phyloP scores from a whole-genome alignment of 306 rosid genomes.

The Prunus armeniaca region DNA sequence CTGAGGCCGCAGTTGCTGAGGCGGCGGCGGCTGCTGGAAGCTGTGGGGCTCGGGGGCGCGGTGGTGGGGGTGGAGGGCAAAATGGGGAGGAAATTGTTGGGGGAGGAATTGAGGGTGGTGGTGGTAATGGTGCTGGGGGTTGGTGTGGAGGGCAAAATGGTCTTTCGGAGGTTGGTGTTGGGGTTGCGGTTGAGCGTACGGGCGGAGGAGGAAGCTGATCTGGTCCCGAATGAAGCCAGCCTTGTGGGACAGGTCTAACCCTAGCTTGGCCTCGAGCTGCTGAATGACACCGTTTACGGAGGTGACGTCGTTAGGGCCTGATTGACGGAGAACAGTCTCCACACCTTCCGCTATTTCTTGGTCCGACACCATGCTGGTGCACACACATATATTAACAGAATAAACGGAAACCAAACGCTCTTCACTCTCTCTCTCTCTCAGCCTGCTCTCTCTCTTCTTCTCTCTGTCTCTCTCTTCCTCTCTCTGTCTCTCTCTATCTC shows the following conservation, averaged over 20 bases:
- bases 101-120: constrained; percentile 32
- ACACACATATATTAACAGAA: constrained; percentile 50
- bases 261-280: constrained; percentile 62
- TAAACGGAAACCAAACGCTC: constrained; percentile 45
- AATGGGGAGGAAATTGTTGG: constrained; percentile 60
- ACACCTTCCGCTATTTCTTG: constrained; percentile 69
- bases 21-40: constrained; percentile 23
- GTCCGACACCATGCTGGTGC: constrained; percentile 59
- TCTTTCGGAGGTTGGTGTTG: constrained; percentile 29
- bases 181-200: constrained; percentile 28
- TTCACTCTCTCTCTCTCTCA: constrained; percentile 20
- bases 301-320: constrained; percentile 53
- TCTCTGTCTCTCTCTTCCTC: constrained; percentile 26
- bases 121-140: constrained; percentile 22
- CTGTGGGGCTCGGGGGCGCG: constrained; percentile 28
- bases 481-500: constrained; percentile 29
- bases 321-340: constrained; percentile 59
- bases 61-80: constrained; percentile 45
- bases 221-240: constrained; percentile 68
- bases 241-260: constrained; percentile 65
- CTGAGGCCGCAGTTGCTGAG: constrained; percentile 33
- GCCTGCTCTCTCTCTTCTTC: neutral
- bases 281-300: constrained; percentile 61
- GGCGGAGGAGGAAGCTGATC: constrained; percentile 64
- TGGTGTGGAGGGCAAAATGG: constrained; percentile 44